Percentiles rank a stretch among this genome's conserved stretches.
These are phyloP conservation scores for Aspergillus homomorphus DNA, from an alignment of 495 filamentous ascomycete species.

Conservation along the genomic window DNA sequence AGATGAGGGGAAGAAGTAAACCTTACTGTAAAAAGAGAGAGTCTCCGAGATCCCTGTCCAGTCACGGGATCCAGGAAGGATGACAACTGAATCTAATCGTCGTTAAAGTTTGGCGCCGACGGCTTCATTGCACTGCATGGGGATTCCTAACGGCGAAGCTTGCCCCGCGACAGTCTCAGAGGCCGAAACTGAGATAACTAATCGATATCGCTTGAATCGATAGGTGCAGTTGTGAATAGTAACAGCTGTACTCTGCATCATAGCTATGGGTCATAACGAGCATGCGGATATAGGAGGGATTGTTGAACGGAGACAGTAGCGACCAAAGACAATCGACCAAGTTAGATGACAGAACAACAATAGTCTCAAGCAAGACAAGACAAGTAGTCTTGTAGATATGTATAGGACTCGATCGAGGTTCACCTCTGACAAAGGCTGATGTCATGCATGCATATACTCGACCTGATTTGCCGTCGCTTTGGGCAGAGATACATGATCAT, in stretches of 20 bases:
- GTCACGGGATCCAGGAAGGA: not conserved
- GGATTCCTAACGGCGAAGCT: too few relatives aligned
- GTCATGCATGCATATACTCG: not conserved
- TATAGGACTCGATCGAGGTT: not conserved
- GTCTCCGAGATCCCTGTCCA: not conserved
- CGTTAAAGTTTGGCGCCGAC: not conserved
- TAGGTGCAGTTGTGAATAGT: too few relatives aligned
- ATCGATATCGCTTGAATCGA: too few relatives aligned
- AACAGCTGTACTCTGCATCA: too few relatives aligned
- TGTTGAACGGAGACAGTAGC: too few relatives aligned
- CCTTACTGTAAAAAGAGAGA: not conserved
- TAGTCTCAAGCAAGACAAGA: not conserved
- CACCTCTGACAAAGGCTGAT: not conserved
- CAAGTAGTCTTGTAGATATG: not conserved
- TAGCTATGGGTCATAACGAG: too few relatives aligned
- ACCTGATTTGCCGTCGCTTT: not conserved
- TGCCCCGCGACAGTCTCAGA: too few relatives aligned
- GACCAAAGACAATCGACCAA: too few relatives aligned
- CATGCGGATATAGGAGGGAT: too few relatives aligned
- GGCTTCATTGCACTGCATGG: not conserved
- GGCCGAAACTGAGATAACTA: too few relatives aligned
- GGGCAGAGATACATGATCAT: not conserved
- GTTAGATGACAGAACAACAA: not conserved
- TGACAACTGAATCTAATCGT: not conserved
- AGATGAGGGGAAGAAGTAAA: not conserved